These are phyloP conservation scores for Arachis hypogaea DNA, from an alignment of 306 rosid genomes.

Conservation along the genomic window DNA sequence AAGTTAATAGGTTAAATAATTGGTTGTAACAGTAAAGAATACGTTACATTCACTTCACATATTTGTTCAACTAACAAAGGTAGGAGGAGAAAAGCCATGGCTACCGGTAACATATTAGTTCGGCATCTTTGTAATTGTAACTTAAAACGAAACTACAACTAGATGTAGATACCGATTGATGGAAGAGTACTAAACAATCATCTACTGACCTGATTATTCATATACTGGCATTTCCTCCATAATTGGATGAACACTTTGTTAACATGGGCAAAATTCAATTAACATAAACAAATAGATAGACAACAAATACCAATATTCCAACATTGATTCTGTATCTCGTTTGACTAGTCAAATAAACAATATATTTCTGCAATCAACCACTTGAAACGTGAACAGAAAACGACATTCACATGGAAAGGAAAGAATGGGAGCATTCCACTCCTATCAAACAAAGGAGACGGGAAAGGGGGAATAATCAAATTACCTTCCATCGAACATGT, in stretches of 20 bases:
- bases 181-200: not conserved
- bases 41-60: too few species aligned
- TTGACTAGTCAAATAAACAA: slow-evolving; percentile 11
- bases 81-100: too few species aligned
- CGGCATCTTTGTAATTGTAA: not conserved
- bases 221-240: not conserved
- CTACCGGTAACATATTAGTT: too few species aligned
- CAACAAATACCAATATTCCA: not conserved
- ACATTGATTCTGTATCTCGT: slow-evolving; percentile 5
- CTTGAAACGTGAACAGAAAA: slow-evolving; percentile 6
- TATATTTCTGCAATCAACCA: slow-evolving; percentile 3
- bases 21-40: not conserved
- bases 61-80: too few species aligned
- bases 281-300: not conserved
- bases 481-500: slow-evolving; percentile 99
- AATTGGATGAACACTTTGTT: not conserved
- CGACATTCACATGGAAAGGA: not conserved
- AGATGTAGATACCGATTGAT: not conserved
- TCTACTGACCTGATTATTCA: not conserved
- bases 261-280: not conserved
- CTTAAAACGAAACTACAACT: not conserved
- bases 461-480: not conserved
- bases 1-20: slow-evolving; percentile 10
- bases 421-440: not conserved
- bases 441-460: slow-evolving; percentile 21